Conservation (phyloP, 2,329 filamentous ascomycete species). For the Dryadomyces quercivorus region DNA sequence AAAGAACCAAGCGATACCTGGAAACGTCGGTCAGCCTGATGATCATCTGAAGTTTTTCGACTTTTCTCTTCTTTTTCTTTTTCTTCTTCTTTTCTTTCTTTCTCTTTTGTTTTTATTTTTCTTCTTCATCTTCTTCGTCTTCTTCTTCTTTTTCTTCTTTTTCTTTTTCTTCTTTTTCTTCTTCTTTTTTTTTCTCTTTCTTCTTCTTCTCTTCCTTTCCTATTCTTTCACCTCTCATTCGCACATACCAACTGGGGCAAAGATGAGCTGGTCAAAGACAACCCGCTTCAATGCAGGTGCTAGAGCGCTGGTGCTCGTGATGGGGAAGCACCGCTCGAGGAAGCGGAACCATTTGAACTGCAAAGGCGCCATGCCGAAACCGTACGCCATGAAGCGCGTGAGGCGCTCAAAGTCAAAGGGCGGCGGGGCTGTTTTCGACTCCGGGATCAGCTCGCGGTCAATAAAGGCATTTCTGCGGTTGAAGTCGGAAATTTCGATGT, state of each 20-base stretch:
- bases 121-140: background rate
- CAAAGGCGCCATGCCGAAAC: slow-evolving; percentile 88
- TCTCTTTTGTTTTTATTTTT: background rate
- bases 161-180: too few species aligned
- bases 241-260: slow-evolving; percentile 67
- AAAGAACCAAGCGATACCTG: slow-evolving; percentile 71
- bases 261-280: slow-evolving; percentile 82
- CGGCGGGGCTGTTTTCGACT: slow-evolving; percentile 53
- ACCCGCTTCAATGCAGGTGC: slow-evolving; percentile 79
- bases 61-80: too few species aligned
- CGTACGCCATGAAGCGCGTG: slow-evolving; percentile 93
- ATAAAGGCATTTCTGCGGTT: slow-evolving; percentile 64
- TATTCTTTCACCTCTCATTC: background rate
- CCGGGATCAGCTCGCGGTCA: slow-evolving; percentile 54
- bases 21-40: background rate
- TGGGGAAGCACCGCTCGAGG: slow-evolving; percentile 68
- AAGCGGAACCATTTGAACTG: slow-evolving; percentile 96
- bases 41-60: too few species aligned
- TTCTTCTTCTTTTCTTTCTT: too few species aligned
- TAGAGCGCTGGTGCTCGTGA: slow-evolving; percentile 64
- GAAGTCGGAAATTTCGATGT: slow-evolving; percentile 81
- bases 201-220: background rate
- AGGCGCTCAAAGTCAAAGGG: slow-evolving; percentile 93
- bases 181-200: background rate
- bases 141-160: background rate